phyloP scores from a whole-genome alignment of 345 rosid genomes.

The Balakata baccata region DNA sequence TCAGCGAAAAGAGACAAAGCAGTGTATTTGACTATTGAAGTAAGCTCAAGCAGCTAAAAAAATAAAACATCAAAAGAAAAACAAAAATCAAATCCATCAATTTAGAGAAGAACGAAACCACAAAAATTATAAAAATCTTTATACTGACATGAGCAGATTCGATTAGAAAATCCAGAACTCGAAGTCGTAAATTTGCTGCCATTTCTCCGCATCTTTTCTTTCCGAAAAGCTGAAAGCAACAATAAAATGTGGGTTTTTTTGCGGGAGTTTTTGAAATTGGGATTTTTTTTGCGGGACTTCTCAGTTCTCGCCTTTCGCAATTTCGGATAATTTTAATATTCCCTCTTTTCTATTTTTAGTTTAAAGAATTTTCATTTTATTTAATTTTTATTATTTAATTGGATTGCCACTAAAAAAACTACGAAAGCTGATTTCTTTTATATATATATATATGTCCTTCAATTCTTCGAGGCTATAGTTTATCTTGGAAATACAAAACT shows the following conservation, averaged over 20 bases:
- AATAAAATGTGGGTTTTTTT: neutral
- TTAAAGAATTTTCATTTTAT: no score
- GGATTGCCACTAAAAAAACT: no score
- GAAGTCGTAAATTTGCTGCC: constrained; percentile 14
- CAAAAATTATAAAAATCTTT: neutral
- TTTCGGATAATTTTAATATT: neutral
- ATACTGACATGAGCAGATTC: constrained; percentile 39
- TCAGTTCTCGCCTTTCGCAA: neutral
- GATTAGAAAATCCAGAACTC: constrained; percentile 38
- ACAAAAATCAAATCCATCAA: neutral
- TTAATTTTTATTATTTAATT: no score
- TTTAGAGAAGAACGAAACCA: neutral
- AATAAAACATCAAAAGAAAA: neutral
- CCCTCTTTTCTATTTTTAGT: neutral
- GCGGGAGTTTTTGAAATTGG: constrained; percentile 8
- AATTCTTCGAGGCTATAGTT: no score
- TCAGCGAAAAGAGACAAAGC: constrained; percentile 63
- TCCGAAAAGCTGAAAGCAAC: neutral
- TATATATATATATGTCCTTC: no score
- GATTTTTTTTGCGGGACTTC: neutral
- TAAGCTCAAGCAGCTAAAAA: constrained; percentile 49
- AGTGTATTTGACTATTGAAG: constrained; percentile 67
- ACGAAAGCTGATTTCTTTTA: no score
- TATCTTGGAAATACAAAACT: no score
- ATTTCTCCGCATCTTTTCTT: neutral